phyloP scores from a whole-genome alignment of 2,329 filamentous ascomycete species.

The Mycosphaerella sp. region DNA sequence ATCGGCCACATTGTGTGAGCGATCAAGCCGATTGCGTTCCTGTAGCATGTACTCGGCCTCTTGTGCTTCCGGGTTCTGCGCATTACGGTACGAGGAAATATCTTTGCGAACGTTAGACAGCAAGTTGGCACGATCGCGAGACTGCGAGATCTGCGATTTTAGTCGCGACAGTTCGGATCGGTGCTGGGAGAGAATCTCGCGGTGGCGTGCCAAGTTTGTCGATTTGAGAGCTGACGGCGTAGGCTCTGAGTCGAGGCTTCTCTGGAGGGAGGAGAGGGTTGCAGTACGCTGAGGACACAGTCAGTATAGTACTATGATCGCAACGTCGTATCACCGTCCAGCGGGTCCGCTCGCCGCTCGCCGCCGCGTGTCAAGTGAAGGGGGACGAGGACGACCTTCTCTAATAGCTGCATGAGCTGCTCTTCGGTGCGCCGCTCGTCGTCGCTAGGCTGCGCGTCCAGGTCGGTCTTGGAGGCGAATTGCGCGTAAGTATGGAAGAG shows the following conservation, averaged over 20 bases:
- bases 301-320: not conserved
- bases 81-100: slow-evolving; percentile 77
- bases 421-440: slow-evolving; percentile 75
- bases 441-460: slow-evolving; percentile 75
- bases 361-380: not conserved
- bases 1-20: slow-evolving; percentile 83
- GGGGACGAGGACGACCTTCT: slow-evolving; percentile 54
- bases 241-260: slow-evolving; percentile 89
- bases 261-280: slow-evolving; percentile 73
- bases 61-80: slow-evolving; percentile 64
- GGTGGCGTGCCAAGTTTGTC: slow-evolving; percentile 86
- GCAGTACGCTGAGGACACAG: slow-evolving; percentile 60
- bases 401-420: slow-evolving; percentile 76
- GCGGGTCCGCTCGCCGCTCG: no score
- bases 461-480: slow-evolving; percentile 71
- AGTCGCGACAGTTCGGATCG: slow-evolving; percentile 73
- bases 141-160: slow-evolving; percentile 64
- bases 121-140: slow-evolving; percentile 82
- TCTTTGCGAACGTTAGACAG: slow-evolving; percentile 86
- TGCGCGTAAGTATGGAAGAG: slow-evolving; percentile 83
- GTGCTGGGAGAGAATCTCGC: slow-evolving; percentile 84
- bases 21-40: slow-evolving; percentile 78
- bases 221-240: slow-evolving; percentile 93
- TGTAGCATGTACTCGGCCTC: slow-evolving; percentile 98
- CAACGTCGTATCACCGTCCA: not conserved